These are phyloP conservation scores for Penicillium sp. DNA, from an alignment of 2,329 filamentous ascomycete genomes.

Conservation along the genomic window DNA sequence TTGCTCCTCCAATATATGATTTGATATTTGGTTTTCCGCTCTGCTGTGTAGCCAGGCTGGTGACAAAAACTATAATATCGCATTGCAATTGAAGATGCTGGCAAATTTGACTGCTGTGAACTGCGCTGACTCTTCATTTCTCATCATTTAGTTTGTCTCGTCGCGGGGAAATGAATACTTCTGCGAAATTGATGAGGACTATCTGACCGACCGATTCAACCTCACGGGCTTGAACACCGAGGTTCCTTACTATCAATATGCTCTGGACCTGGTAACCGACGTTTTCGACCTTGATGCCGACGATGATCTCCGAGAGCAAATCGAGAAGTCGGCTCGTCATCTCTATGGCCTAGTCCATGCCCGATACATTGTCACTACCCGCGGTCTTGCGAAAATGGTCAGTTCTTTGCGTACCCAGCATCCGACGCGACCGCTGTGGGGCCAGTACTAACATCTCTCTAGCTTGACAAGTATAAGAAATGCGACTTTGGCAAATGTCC, in stretches of 20 bases:
- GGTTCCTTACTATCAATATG: conserved; percentile 99
- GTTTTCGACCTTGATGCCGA: conserved; percentile 99
- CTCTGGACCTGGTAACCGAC: conserved; percentile 93
- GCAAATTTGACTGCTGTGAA: neutral
- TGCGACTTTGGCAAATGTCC: conserved; percentile 98
- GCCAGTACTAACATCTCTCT: conserved; percentile 15
- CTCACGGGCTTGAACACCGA: conserved; percentile 95
- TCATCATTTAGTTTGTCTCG: conserved; percentile 82
- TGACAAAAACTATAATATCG: neutral
- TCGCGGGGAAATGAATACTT: conserved; percentile 98
- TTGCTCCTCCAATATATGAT: neutral
- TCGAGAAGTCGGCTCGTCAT: conserved; percentile 94
- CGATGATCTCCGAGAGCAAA: conserved; percentile 96
- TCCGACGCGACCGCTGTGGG: neutral
- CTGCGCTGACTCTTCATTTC: conserved; percentile 15
- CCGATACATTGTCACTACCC: conserved; percentile 92
- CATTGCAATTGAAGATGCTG: neutral
- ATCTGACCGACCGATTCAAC: conserved; percentile 97
- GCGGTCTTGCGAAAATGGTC: conserved; percentile 96
- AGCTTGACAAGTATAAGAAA: conserved; percentile 99
- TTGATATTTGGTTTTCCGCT: neutral
- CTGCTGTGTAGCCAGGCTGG: neutral
- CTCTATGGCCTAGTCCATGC: conserved; percentile 96
- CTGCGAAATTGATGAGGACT: conserved; percentile 99
- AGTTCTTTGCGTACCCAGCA: conserved; percentile 25